Base-by-base conservation (phyloP, 805 yeast species). In the Henningerozyma blattae region DNA sequence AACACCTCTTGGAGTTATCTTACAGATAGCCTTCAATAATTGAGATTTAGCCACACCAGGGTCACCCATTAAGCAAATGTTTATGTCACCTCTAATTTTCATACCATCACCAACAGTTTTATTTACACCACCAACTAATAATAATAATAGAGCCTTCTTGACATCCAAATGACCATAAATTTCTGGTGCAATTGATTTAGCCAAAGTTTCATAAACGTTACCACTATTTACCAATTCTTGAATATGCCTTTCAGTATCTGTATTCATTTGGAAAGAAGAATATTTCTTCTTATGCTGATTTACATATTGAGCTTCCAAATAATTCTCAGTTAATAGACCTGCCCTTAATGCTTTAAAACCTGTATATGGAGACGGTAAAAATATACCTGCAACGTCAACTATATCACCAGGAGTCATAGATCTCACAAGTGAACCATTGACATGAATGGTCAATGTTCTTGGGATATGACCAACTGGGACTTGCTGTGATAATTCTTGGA, bases 31-130 rank as follows among this genome's bases (percentile, higher is more conserved):
- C 56, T 91, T 91, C 43, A 91, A 67, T 51, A 91, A 65, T 68
- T 91, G 98, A 3, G 97, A 91, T 61, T 91, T 91, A 51, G 98
- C 98, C 35, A 91, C 98, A 67, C 98, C 98, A 28, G 98, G 98
- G 54, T 91, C 98, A 48, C 98, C 98, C 96, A 91, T 89, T 34
- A 91, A 68, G 62, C 96, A 80, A 35, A 91, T 72, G 52, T 91
- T 91, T 46, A 91, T 83, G 56, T 91, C 98, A 50, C 98, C 98
- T 65, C 99, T 77, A 50, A 91, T 91, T 51, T 80, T 76, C 84
- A 91, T 76, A 44, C 99, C 99, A 61, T 91, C 98, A 30, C 94
- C 94, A 47, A 89, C 75, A 50, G 77, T 83, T 56, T 91, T 91
- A 32, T 94, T 82, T 29, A 87, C 96, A 50, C 98, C 98, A 33